Percentiles rank a stretch among this genome's conserved stretches.
These are phyloP conservation scores for Ceratobasidium sp. DNA, from an alignment of 1,284 basidiomycete genomes.

Conservation along the genomic window DNA sequence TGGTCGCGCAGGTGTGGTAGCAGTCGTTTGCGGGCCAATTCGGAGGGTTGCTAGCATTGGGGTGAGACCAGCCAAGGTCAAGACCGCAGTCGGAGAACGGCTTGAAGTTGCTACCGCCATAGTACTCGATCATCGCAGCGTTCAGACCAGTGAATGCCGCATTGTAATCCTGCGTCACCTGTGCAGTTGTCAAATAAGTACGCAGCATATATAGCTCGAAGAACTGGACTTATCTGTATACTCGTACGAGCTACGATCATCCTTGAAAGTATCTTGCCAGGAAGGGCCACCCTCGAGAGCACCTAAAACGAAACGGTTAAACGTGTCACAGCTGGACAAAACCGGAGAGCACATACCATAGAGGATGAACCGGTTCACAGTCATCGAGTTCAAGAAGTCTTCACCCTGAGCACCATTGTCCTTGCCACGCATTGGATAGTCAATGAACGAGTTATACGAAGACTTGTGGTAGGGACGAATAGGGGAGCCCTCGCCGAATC, in stretches of 20 bases:
- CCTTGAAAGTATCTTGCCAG: conserved; percentile 48
- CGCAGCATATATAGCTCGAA: too few relatives aligned
- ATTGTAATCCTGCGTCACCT: conserved; percentile 50
- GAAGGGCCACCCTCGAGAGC: conserved; percentile 48
- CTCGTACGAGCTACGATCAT: conserved; percentile 46
- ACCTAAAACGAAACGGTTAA: conserved; percentile 6
- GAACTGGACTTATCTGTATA: conserved; percentile 47
- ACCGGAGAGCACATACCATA: conserved; percentile 28
- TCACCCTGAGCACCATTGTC: conserved; percentile 47
- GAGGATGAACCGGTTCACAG: conserved; percentile 48
- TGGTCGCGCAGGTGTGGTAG: conserved; percentile 47
- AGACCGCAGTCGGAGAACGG: conserved; percentile 48
- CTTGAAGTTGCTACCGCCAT: conserved; percentile 45
- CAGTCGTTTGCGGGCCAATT: conserved; percentile 47
- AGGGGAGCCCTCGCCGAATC: conserved; percentile 48
- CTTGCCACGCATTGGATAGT: conserved; percentile 47
- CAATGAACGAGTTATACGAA: conserved; percentile 49
- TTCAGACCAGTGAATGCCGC: conserved; percentile 49
- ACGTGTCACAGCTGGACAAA: not conserved
- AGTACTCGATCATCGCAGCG: conserved; percentile 47
- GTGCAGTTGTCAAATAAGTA: conserved; percentile 38
- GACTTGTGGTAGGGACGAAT: conserved; percentile 49
- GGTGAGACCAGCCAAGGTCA: conserved; percentile 48
- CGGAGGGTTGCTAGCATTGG: conserved; percentile 46
- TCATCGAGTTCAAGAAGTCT: conserved; percentile 48